These are phyloP conservation scores for Lipomyces anomalus DNA, from an alignment of 805 yeast species.

Conservation along the genomic window DNA sequence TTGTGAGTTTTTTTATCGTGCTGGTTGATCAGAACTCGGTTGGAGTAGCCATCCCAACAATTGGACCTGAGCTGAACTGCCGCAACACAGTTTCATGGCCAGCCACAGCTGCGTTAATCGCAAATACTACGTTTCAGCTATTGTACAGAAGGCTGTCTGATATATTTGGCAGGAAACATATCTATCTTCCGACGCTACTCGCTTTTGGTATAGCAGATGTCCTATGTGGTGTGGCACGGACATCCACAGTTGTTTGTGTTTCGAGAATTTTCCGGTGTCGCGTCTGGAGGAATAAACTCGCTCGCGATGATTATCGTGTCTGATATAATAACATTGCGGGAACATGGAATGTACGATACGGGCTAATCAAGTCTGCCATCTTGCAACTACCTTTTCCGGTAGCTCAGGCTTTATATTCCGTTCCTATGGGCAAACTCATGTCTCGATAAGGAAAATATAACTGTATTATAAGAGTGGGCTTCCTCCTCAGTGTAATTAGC, in stretches of 20 bases:
- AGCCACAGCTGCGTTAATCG: constrained; percentile 62
- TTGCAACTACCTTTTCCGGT: constrained; percentile 43
- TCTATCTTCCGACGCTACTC: constrained; percentile 39
- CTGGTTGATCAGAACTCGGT: constrained; percentile 60
- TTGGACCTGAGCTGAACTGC: constrained; percentile 54
- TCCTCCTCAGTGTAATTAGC: constrained; percentile 40
- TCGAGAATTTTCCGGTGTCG: constrained; percentile 62
- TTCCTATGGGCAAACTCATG: constrained; percentile 43
- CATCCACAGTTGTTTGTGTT: constrained; percentile 63
- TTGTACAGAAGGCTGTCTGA: constrained; percentile 66
- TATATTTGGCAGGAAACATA: constrained; percentile 40
- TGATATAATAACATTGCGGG: constrained; percentile 45
- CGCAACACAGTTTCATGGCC: constrained; percentile 56
- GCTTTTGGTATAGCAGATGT: constrained; percentile 45
- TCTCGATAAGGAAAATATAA: constrained; percentile 42
- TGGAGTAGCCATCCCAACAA: constrained; percentile 51
- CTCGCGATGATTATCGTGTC: constrained; percentile 52
- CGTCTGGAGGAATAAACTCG: constrained; percentile 63
- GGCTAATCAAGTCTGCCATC: constrained; percentile 39
- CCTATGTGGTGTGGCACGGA: constrained; percentile 41
- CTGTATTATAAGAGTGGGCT: constrained; percentile 40
- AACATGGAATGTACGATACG: constrained; percentile 32
- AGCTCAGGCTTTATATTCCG: constrained; percentile 40
- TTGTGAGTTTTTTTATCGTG: no score
- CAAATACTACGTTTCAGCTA: constrained; percentile 71